These are phyloP conservation scores for Lachnum nothofagi DNA, from an alignment of 2,329 filamentous ascomycete genomes.

Conservation along the genomic window DNA sequence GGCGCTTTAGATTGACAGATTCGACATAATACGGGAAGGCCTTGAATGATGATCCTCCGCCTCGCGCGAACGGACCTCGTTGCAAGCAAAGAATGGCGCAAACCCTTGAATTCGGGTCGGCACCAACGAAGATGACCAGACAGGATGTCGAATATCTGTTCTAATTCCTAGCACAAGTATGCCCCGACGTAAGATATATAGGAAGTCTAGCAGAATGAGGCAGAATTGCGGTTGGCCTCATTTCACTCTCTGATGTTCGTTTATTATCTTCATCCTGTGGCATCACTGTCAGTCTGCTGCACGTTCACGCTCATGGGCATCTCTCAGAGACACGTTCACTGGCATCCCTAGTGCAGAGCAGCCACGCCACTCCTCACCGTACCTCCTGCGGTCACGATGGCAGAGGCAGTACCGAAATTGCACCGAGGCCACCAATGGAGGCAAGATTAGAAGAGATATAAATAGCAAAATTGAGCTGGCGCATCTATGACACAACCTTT, in stretches of 20 bases:
- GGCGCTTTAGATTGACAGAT: neutral
- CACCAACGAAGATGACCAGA: constrained; percentile 1
- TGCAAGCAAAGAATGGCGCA: neutral
- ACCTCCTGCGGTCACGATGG: neutral
- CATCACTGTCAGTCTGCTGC: neutral
- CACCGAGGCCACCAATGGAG: no score
- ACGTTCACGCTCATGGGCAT: neutral
- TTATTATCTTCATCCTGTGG: neutral
- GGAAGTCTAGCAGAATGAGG: neutral
- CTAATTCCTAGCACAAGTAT: neutral
- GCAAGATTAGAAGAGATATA: no score
- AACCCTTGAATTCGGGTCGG: neutral
- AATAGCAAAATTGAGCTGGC: no score
- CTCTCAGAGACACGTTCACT: neutral
- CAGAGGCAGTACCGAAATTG: neutral
- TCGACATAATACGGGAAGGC: neutral
- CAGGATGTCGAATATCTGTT: constrained; percentile 1
- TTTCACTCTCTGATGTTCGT: neutral
- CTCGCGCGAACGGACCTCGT: neutral
- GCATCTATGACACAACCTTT: no score
- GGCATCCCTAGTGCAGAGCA: neutral
- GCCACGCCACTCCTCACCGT: neutral
- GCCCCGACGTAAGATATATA: neutral
- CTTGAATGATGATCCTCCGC: neutral
- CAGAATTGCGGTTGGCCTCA: neutral